A percentile compares a stretch with the other conserved stretches of the same genome.
Conservation (phyloP, 768 basidiomycete species). For the Termitomyces bulborhizus region DNA sequence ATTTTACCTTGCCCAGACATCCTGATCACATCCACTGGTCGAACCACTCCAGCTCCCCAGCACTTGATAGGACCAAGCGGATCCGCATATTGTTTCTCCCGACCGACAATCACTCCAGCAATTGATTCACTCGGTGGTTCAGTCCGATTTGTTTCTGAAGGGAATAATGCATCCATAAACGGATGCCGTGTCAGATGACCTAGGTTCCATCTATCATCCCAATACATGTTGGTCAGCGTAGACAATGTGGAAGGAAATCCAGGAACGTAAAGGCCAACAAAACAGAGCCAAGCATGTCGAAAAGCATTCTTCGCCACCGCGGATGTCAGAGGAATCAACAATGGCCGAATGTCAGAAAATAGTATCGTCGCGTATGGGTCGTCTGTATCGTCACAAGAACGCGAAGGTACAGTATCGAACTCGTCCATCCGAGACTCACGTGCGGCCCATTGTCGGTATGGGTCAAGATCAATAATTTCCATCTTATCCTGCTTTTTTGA, state of each 20-base stretch:
- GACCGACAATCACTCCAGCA: constrained; percentile 62
- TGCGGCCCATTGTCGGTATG: constrained; percentile 60
- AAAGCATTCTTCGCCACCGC: constrained; percentile 46
- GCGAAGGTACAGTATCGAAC: constrained; percentile 38
- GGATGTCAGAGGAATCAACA: constrained; percentile 45
- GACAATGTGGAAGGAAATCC: constrained; percentile 46
- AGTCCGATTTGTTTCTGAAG: constrained; percentile 24
- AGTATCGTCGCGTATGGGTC: constrained; percentile 74
- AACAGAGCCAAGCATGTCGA: constrained; percentile 63
- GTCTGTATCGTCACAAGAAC: constrained; percentile 43
- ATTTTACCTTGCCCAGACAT: constrained; percentile 17
- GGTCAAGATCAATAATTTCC: constrained; percentile 39
- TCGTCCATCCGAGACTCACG: constrained; percentile 49
- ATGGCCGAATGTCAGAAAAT: constrained; percentile 62
- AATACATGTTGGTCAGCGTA: constrained; percentile 23
- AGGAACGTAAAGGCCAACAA: constrained; percentile 68
- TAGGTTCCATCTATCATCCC: constrained; percentile 68
- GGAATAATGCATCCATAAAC: constrained; percentile 49
- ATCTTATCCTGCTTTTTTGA: constrained; percentile 5
- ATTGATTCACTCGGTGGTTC: constrained; percentile 49
- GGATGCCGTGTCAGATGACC: constrained; percentile 37
- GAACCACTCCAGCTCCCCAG: constrained; percentile 53
- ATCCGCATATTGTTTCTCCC: constrained; percentile 53
- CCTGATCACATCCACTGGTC: constrained; percentile 41
- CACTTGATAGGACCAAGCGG: constrained; percentile 64